Evolutionary conservation across 1,284 basidiomycete species (phyloP).

Genomic region (Pascua guehoae): DNA sequence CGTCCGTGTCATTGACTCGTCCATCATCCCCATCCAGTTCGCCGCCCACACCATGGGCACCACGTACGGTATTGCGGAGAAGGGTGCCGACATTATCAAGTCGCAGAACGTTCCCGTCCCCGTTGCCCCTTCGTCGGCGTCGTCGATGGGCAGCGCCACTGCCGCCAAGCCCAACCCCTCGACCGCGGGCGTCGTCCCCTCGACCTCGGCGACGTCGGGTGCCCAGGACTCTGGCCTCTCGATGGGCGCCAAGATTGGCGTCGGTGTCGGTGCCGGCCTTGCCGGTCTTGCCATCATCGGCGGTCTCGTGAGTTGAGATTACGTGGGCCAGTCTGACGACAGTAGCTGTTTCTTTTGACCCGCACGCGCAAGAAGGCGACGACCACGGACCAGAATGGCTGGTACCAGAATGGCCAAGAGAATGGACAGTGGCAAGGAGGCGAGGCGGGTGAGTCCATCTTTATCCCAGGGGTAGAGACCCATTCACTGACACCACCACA

Average conservation of each 20-base stretch:
- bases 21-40: constrained; percentile 51
- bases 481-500: not conserved
- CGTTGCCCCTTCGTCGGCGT: not conserved
- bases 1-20: constrained; percentile 52
- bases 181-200: constrained; percentile 1
- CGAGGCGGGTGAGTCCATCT: not conserved
- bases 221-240: constrained; percentile 5
- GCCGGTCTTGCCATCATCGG: constrained; percentile 31
- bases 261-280: constrained; percentile 38
- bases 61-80: constrained; percentile 68
- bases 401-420: constrained; percentile 13
- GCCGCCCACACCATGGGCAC: constrained; percentile 51
- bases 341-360: constrained; percentile 12
- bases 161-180: constrained; percentile 5
- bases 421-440: constrained; percentile 4
- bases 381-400: constrained; percentile 8
- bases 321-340: not conserved
- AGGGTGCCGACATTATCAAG: constrained; percentile 62
- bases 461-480: not conserved
- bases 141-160: not conserved
- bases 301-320: constrained; percentile 19
- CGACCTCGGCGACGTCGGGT: not conserved
- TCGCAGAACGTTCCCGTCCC: constrained; percentile 1
- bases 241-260: constrained; percentile 37
- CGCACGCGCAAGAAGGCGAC: constrained; percentile 12